Base-by-base conservation (phyloP, 208 protist genomes). In the Trypanosoma brucei region DNA sequence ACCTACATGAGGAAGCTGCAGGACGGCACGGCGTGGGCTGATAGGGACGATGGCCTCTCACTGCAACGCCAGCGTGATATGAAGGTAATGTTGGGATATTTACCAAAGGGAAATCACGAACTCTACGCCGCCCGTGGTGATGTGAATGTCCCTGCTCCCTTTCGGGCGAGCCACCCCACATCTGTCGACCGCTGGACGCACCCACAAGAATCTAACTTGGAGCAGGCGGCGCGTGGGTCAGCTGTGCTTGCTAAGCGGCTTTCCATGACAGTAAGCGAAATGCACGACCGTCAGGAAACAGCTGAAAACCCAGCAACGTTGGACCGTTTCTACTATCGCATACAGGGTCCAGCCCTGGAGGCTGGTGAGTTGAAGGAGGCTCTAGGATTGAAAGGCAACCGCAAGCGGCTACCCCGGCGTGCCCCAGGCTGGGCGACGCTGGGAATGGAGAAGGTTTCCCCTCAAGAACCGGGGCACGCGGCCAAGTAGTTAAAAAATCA, bases 281-380 rank as follows among this genome's bases (percentile, higher is more conserved):
- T 94, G 88, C 88, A 94, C 68, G 88, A 91, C 66, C 51, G 57
- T n/a, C 80, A 80, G 57, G 88, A 94, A 59, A 91, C 84, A 11
- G 64, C 80, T 1, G 88, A 92, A 58, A 88, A 88, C 61, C 79
- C 84, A n/a, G 83, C 79, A 14, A 76, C 78, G 59, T 75, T 94
- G 22, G 83, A 92, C 50, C 84, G 81, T 44, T 92, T 91, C 72
- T 94, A 92, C 70, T 94, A 94, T 72, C 62, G 70, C 6, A 69
- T 85, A 39, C 76, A 88, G 46, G 88, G 88, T 0, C 79, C 88
- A 3, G 88, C 88, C 37, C 69, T 94, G 44, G 85, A 92, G 68
- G 78, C 88, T 40, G 88, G 88, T 60, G 85, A 88, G 70, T 72
- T 94, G 40, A 94, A 94, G 75, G 84, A 94, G 64, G 83, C 88